Evolutionary conservation across 768 basidiomycete species (phyloP), one percentile per base, ranked within the genome.

Genomic region (Clathrus columnatus): DNA sequence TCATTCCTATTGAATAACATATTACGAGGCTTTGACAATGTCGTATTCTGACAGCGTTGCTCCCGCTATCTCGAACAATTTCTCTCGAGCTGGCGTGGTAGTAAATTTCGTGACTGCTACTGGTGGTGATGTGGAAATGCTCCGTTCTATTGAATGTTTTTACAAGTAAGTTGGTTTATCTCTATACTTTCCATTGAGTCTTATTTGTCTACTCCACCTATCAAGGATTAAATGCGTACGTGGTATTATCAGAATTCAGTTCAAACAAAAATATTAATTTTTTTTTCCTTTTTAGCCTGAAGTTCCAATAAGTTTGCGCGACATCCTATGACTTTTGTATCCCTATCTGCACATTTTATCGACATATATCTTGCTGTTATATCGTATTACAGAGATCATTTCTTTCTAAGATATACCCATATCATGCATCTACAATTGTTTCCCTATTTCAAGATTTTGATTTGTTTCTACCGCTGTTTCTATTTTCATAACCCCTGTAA

Each of bases 31-130:
- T 17, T 44, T 30, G 27, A 63, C 53, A 51, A 48, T 57, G 57
- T 45, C 53, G 52, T 44, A 36, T 51, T 47, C n/a, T 41, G 48
- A 2, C 62, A 92, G 90, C 51, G 89, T 93, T 61, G 81, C 89
- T 18, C 85, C 90, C 53, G 91, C 92, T 51, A 84, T 91, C 62
- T 85, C 90, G n/a, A 81, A 88, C 48, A 85, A 67, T 51, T 87
- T 91, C 66, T 79, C 84, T 41, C 84, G 91, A 51, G 87, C 91
- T 54, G 96, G 95, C 26, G 88, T 97, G 51, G 80, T 96, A 58
- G 80, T 99, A 65, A 98, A 95, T 69, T 93, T 98, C 63, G 94
- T 98, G 59, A 96, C 94, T 55, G 95, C 94, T 53, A 93, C 92
- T 14, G 93, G 94, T 27, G 94, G 93, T 42, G 95, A 98, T 68